These are phyloP conservation scores for Zygosaccharomyces lentus DNA, from an alignment of 805 yeast genomes.

Conservation along the genomic window DNA sequence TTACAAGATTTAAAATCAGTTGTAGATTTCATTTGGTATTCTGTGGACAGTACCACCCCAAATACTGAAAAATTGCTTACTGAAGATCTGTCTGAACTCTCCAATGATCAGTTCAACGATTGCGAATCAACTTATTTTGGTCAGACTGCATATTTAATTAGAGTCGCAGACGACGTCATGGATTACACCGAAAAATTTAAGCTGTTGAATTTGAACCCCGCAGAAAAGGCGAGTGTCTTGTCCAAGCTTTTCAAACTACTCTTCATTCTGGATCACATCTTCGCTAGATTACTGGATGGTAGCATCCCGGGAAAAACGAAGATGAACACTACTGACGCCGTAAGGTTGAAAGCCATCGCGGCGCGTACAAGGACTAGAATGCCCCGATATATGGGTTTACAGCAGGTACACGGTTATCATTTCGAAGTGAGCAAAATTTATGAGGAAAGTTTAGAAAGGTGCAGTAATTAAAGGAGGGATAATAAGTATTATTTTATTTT, in stretches of 20 bases:
- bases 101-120: constrained; percentile 6
- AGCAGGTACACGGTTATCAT: constrained; percentile 40
- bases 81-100: constrained; percentile 11
- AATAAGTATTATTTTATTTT: constrained; percentile 1
- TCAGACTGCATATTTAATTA: constrained; percentile 57
- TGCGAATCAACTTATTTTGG: constrained; percentile 42
- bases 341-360: constrained; percentile 50
- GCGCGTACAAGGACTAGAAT: constrained; percentile 47
- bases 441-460: constrained; percentile 40
- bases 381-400: constrained; percentile 34
- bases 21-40: constrained; percentile 58
- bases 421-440: constrained; percentile 44
- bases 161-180: constrained; percentile 60
- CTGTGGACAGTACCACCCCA: constrained; percentile 40
- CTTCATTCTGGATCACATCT: constrained; percentile 40
- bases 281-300: constrained; percentile 38
- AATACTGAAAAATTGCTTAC: constrained; percentile 27
- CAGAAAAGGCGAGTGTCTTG: constrained; percentile 29
- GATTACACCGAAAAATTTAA: constrained; percentile 52
- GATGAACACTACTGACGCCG: constrained; percentile 47
- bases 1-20: constrained; percentile 45
- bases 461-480: constrained; percentile 13
- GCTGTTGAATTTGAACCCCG: constrained; percentile 19
- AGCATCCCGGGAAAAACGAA: constrained; percentile 33
- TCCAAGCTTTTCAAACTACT: constrained; percentile 39